These are phyloP conservation scores for Antitrichia curtipendula DNA, from an alignment of 225 moss, liverwort and hornwort genomes.

Conservation along the genomic window DNA sequence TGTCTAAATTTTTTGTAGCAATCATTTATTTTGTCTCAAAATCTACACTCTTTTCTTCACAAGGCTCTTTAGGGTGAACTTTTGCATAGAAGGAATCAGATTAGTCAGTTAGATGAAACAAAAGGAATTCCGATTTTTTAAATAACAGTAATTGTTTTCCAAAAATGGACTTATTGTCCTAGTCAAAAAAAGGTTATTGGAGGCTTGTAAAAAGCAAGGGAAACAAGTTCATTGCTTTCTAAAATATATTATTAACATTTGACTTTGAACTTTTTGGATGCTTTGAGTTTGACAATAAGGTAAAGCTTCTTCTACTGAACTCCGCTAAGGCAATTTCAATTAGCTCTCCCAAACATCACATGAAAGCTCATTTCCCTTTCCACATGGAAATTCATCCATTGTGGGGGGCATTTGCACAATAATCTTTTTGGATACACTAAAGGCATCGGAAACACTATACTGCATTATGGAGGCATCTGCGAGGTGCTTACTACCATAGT, in stretches of 20 bases:
- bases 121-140: fast-evolving
- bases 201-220: fast-evolving
- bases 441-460: fast-evolving
- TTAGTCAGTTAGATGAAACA: neutral
- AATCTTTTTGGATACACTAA: fast-evolving
- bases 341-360: fast-evolving
- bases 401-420: too few relatives aligned
- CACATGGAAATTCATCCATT: neutral
- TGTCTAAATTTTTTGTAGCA: fast-evolving
- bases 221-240: neutral
- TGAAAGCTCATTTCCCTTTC: neutral
- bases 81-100: fast-evolving
- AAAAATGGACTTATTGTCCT: fast-evolving
- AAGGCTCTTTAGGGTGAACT: fast-evolving
- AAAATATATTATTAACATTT: too few relatives aligned
- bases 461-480: fast-evolving
- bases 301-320: neutral
- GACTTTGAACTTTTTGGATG: neutral
- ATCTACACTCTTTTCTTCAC: neutral
- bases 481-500: fast-evolving
- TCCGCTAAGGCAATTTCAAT: fast-evolving
- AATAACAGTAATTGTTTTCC: fast-evolving
- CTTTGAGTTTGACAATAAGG: neutral
- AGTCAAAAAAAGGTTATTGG: fast-evolving
- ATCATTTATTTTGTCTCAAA: neutral